A percentile compares a stretch with the other conserved stretches of the same genome.
phyloP scores from a whole-genome alignment of 2,329 filamentous ascomycete genomes.

The Aureobasidium subglaciale region DNA sequence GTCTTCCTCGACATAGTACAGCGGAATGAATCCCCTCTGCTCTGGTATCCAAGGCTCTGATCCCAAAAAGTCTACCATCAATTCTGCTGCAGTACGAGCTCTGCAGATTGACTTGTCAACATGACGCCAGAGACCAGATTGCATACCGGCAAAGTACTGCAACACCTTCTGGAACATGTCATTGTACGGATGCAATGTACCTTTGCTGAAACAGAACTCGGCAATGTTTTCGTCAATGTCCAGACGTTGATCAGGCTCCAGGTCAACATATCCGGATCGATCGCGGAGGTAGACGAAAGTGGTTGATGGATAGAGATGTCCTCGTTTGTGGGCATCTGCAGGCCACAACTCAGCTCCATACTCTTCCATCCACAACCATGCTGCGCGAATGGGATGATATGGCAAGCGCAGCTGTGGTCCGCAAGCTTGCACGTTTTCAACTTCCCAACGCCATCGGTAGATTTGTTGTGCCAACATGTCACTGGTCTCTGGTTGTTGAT shows the following conservation, averaged over 20 bases:
- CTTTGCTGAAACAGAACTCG: neutral
- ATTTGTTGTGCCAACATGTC: neutral
- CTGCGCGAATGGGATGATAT: neutral
- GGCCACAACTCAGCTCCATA: neutral
- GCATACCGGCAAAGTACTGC: neutral
- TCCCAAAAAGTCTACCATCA: neutral
- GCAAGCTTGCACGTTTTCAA: neutral
- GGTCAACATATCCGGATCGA: neutral
- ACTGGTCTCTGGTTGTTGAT: neutral
- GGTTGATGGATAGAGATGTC: neutral
- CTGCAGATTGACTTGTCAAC: neutral
- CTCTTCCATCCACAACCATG: constrained; percentile 3
- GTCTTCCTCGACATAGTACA: neutral
- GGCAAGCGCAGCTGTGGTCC: neutral
- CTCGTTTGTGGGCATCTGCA: neutral
- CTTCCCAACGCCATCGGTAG: neutral
- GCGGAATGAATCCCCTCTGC: neutral
- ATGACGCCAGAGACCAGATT: neutral
- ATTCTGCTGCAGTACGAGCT: neutral
- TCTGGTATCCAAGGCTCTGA: neutral
- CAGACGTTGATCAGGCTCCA: neutral
- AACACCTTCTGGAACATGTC: neutral
- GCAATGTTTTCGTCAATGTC: neutral
- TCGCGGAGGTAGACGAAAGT: neutral
- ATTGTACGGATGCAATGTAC: neutral